Percentiles rank a stretch among this genome's conserved stretches.
Evolutionary conservation across 1,284 basidiomycete species (phyloP).

Genomic region (Malassezia slooffiae): DNA sequence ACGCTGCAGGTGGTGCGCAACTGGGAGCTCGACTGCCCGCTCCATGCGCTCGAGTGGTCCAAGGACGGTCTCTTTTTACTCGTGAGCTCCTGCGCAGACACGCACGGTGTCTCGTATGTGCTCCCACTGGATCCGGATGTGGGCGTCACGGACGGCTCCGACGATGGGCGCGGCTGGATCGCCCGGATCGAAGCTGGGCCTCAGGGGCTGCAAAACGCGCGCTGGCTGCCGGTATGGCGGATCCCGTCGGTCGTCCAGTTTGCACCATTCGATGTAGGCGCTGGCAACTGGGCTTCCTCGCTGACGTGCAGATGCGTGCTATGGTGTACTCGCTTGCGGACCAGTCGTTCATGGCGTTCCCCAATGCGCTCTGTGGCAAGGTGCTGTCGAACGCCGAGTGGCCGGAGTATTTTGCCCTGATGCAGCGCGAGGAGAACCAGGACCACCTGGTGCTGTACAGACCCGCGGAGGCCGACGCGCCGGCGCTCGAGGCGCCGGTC

Average conservation of each 20-base stretch:
- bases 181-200: slow-evolving; percentile 28
- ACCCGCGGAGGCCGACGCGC: background rate
- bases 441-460: slow-evolving; percentile 4
- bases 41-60: slow-evolving; percentile 30
- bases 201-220: slow-evolving; percentile 24
- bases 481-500: slow-evolving; percentile 2
- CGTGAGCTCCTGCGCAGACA: slow-evolving; percentile 6
- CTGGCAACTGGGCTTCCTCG: too few species aligned
- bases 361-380: background rate
- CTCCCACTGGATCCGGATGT: slow-evolving; percentile 34
- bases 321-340: slow-evolving; percentile 11
- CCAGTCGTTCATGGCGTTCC: slow-evolving; percentile 6
- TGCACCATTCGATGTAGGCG: background rate
- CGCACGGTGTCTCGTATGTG: slow-evolving; percentile 25
- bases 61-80: slow-evolving; percentile 29
- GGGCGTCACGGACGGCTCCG: slow-evolving; percentile 29
- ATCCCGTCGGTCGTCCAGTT: slow-evolving; percentile 12
- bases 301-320: too few species aligned
- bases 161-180: slow-evolving; percentile 33
- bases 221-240: slow-evolving; percentile 20
- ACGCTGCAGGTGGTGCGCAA: slow-evolving; percentile 34
- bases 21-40: slow-evolving; percentile 24
- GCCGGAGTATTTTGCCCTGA: slow-evolving; percentile 2
- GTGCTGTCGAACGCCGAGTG: background rate
- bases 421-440: slow-evolving; percentile 1